Evolutionary conservation across 1,284 basidiomycete genomes (phyloP).

Genomic region (Stygiomarasmius scandens): DNA sequence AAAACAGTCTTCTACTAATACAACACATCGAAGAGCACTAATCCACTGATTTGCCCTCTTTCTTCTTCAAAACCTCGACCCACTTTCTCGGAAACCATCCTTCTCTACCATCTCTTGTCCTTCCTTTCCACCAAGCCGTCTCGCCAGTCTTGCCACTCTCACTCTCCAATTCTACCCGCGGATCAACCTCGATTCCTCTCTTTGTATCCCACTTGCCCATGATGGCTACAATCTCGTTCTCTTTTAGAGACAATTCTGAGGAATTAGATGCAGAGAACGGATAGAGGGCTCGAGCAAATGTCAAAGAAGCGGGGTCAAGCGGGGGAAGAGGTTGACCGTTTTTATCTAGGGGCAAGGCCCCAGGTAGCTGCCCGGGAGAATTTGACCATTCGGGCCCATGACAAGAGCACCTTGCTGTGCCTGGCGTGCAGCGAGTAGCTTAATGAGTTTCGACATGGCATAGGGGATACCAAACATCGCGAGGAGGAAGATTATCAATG

Average conservation of each 20-base stretch:
- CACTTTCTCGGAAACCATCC: constrained; percentile 97
- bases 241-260: constrained; percentile 47
- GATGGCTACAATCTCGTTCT: constrained; percentile 86
- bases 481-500: constrained; percentile 92
- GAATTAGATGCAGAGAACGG: constrained; percentile 77
- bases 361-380: constrained; percentile 13
- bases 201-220: constrained; percentile 80
- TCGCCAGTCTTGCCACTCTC: constrained; percentile 35
- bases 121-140: constrained; percentile 92
- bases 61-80: constrained; percentile 58
- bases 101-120: constrained; percentile 90
- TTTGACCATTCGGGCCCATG: constrained; percentile 25
- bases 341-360: not conserved
- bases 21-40: too few relatives aligned
- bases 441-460: constrained; percentile 90
- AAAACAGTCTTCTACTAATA: too few relatives aligned
- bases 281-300: constrained; percentile 88
- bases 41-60: not conserved
- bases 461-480: constrained; percentile 95
- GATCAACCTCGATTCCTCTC: constrained; percentile 70
- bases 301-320: constrained; percentile 73
- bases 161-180: constrained; percentile 68
- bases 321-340: constrained; percentile 47
- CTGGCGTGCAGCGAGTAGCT: constrained; percentile 71
- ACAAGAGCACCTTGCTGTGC: constrained; percentile 39